A percentile compares a stretch with the other conserved stretches of the same genome.
Evolutionary conservation across 352 stramenopile species (phyloP).

Genomic region (Pythium biforme): DNA sequence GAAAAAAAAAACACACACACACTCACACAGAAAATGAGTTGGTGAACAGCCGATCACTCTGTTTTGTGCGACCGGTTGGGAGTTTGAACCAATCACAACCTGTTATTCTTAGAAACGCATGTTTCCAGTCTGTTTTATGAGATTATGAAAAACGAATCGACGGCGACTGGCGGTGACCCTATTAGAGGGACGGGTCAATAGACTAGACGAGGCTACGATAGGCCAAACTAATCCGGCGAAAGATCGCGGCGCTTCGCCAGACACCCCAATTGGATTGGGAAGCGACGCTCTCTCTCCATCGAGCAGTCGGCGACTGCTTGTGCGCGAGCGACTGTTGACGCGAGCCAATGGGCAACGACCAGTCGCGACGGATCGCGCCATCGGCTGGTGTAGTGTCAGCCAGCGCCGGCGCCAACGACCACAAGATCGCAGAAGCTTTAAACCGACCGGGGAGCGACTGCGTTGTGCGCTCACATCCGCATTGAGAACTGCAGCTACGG

Average conservation of each 20-base stretch:
- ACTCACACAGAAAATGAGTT: constrained; percentile 4
- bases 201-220: neutral
- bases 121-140: neutral
- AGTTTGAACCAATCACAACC: neutral
- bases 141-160: neutral
- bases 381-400: too few species aligned
- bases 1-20: too few species aligned
- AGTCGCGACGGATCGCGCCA: neutral
- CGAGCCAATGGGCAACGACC: neutral
- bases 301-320: neutral
- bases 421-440: neutral
- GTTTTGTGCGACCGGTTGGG: too few species aligned
- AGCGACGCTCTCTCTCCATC: neutral
- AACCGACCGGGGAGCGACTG: neutral
- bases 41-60: neutral
- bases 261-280: neutral
- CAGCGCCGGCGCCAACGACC: neutral
- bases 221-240: neutral
- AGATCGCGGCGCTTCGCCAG: neutral
- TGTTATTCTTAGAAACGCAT: neutral
- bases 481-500: too few species aligned
- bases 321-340: neutral
- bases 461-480: neutral
- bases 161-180: neutral
- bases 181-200: too few species aligned